These are phyloP conservation scores for Lizanozyma gosingica DNA, from an alignment of 1,139 yeast genomes.

Conservation along the genomic window DNA sequence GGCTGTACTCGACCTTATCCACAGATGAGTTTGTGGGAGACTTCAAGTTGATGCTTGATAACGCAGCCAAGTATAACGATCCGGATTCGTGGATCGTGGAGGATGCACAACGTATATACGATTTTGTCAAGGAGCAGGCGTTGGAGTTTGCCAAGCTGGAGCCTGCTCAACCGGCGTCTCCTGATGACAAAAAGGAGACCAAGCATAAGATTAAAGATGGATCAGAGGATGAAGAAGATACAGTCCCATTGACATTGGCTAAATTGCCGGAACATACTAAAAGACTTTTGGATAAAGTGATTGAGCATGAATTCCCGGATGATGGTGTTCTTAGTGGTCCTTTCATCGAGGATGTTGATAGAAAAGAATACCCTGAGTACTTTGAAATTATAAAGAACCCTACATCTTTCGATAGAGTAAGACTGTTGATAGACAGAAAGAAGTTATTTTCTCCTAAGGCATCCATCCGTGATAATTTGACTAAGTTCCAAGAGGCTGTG, in stretches of 20 bases:
- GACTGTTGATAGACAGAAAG: constrained; percentile 32
- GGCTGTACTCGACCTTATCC: constrained; percentile 20
- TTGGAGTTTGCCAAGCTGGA: constrained; percentile 14
- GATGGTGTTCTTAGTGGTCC: constrained; percentile 44
- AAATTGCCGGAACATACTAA: constrained; percentile 18
- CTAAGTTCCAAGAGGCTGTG: constrained; percentile 40
- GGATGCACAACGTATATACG: constrained; percentile 38
- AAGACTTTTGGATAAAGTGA: constrained; percentile 25
- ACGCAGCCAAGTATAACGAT: constrained; percentile 57
- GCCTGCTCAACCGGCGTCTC: constrained; percentile 7
- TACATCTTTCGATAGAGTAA: constrained; percentile 43
- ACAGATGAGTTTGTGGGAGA: constrained; percentile 42
- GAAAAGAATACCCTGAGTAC: constrained; percentile 51
- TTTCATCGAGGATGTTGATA: constrained; percentile 48
- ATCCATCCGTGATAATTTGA: constrained; percentile 30
- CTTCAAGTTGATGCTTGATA: constrained; percentile 46
- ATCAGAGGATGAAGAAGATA: constrained; percentile 6
- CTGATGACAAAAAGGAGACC: constrained; percentile 11
- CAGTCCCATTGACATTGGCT: constrained; percentile 11
- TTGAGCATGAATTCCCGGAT: constrained; percentile 34
- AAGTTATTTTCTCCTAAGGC: constrained; percentile 23
- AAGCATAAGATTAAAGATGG: constrained; percentile 15
- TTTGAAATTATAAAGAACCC: constrained; percentile 47
- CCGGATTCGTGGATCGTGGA: constrained; percentile 53
- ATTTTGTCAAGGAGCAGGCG: constrained; percentile 36